Percentiles rank a stretch among this genome's conserved stretches.
Evolutionary conservation across 768 basidiomycete genomes (phyloP).

Genomic region (Suillus discolor): DNA sequence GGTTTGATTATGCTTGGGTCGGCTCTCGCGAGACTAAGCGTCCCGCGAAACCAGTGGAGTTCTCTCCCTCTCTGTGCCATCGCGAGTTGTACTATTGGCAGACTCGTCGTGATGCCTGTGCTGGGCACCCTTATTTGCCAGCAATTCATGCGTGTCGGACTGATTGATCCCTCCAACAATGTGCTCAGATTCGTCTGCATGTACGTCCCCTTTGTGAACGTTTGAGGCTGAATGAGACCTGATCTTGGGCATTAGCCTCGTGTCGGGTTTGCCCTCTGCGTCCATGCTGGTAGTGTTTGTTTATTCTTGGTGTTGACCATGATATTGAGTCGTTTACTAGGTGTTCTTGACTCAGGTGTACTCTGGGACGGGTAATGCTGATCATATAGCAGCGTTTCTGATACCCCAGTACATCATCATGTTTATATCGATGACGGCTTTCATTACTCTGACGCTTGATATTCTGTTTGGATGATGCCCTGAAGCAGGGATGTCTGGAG

Average conservation of each 20-base stretch:
- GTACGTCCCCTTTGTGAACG: conserved; percentile 39
- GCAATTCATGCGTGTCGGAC: conserved; percentile 46
- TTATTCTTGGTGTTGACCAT: not conserved
- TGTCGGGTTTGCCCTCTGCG: conserved; percentile 62
- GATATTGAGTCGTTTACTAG: conserved; percentile 28
- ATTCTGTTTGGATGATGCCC: conserved; percentile 34
- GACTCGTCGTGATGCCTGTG: conserved; percentile 59
- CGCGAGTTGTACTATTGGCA: conserved; percentile 49
- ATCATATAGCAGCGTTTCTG: conserved; percentile 62
- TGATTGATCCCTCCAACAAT: conserved; percentile 54
- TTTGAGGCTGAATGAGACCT: not conserved
- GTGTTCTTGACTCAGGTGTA: conserved; percentile 68
- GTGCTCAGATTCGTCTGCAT: conserved; percentile 71
- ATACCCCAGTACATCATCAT: conserved; percentile 56
- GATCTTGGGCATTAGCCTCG: conserved; percentile 41
- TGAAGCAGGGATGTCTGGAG: not conserved
- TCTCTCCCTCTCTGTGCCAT: conserved; percentile 56
- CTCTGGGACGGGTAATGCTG: conserved; percentile 64
- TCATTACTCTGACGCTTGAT: conserved; percentile 39
- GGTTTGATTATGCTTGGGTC: conserved; percentile 66
- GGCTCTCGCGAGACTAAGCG: conserved; percentile 57
- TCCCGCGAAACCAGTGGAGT: conserved; percentile 50
- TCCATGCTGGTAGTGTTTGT: conserved; percentile 51
- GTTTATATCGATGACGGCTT: conserved; percentile 39
- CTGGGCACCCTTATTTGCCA: conserved; percentile 61